These are phyloP conservation scores for Linanthus parryae DNA, from an alignment of 148 eudicot species.

Conservation along the genomic window DNA sequence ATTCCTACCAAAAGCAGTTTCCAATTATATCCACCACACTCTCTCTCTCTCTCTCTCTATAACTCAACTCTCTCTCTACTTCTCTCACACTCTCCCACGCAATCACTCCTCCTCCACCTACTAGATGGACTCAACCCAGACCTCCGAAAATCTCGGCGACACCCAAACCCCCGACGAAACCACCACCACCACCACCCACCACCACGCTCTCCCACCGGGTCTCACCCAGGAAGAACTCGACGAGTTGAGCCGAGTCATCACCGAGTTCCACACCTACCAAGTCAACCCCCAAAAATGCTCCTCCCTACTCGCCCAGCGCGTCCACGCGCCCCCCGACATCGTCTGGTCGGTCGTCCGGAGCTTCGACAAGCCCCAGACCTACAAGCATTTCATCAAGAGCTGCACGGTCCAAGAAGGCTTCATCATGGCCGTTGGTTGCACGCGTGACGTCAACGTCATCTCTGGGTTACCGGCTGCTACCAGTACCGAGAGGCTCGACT, in stretches of 20 bases:
- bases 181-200: too few species aligned
- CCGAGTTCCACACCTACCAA: constrained; percentile 40
- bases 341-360: constrained; percentile 58
- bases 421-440: constrained; percentile 28
- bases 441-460: constrained; percentile 47
- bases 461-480: constrained; percentile 60
- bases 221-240: constrained; percentile 30
- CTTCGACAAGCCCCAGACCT: constrained; percentile 49
- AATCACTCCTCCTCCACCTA: too few species aligned
- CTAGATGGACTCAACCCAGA: too few species aligned
- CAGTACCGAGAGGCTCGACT: constrained; percentile 51
- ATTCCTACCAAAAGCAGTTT: too few species aligned
- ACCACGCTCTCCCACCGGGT: constrained; percentile 27
- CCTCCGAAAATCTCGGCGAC: too few species aligned
- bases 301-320: constrained; percentile 43
- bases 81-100: too few species aligned
- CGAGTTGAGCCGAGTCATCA: constrained; percentile 16
- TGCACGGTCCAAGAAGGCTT: constrained; percentile 29
- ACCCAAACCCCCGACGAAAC: too few species aligned
- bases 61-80: too few species aligned
- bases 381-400: constrained; percentile 60
- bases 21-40: too few species aligned
- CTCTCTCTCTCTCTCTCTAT: too few species aligned
- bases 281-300: constrained; percentile 34
- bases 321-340: constrained; percentile 43